Evolutionary conservation across 2,329 filamentous ascomycete species (phyloP).

Genomic region (Arachnomyces sp.): DNA sequence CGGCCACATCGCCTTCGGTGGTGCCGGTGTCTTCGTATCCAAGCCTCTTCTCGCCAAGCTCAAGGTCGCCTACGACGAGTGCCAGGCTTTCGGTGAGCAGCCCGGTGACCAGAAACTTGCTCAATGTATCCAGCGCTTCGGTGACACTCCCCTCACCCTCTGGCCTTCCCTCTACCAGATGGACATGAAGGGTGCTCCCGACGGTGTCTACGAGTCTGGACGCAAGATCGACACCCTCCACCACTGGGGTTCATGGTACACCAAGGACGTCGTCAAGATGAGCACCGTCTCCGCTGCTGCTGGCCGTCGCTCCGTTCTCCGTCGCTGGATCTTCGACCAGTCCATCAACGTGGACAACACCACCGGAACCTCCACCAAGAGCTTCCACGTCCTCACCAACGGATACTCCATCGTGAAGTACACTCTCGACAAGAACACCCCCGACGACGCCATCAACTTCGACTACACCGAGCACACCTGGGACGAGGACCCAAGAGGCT

Average conservation of each 20-base stretch:
- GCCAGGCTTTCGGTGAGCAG: constrained; percentile 35
- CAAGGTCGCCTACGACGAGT: constrained; percentile 32
- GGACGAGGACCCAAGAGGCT: constrained; percentile 35
- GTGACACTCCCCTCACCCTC: constrained; percentile 30
- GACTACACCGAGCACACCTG: constrained; percentile 37
- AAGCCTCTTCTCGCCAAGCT: constrained; percentile 31
- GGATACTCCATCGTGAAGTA: constrained; percentile 38
- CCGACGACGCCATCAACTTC: constrained; percentile 35
- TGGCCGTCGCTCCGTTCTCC: constrained; percentile 34
- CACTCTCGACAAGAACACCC: constrained; percentile 27
- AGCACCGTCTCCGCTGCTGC: constrained; percentile 32
- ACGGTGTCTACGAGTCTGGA: constrained; percentile 37
- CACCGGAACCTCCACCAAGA: constrained; percentile 28
- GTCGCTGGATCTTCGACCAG: constrained; percentile 38
- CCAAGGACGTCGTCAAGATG: constrained; percentile 39
- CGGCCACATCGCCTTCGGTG: constrained; percentile 37
- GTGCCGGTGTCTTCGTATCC: constrained; percentile 38
- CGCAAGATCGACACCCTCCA: constrained; percentile 36
- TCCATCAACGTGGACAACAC: constrained; percentile 27
- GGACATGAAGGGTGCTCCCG: constrained; percentile 35
- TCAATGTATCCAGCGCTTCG: constrained; percentile 35
- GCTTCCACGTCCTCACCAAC: constrained; percentile 38
- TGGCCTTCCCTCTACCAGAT: constrained; percentile 38
- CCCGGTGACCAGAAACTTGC: constrained; percentile 38
- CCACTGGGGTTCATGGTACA: constrained; percentile 39